phyloP scores from a whole-genome alignment of 345 rosid genomes.

The Lepidium didymum region DNA sequence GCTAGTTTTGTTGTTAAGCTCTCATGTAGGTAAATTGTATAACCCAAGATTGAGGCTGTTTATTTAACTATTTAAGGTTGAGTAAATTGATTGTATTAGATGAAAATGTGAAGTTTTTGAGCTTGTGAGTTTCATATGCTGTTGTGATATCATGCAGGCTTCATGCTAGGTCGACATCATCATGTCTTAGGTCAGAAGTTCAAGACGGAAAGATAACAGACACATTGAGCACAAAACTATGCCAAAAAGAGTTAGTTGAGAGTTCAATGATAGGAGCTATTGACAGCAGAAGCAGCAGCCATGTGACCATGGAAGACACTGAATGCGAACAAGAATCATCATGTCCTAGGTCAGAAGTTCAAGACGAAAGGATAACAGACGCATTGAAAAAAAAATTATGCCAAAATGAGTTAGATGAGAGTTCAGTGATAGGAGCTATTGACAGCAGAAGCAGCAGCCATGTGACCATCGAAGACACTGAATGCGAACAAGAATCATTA shows the following conservation, averaged over 20 bases:
- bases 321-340: constrained; percentile 18
- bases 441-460: background rate
- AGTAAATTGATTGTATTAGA: background rate
- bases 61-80: background rate
- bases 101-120: background rate
- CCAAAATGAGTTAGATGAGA: constrained; percentile 27
- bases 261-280: background rate
- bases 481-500: constrained; percentile 13
- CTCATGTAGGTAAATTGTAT: background rate
- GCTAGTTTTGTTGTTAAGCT: background rate
- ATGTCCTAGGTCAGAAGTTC: constrained; percentile 33
- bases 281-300: background rate
- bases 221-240: constrained; percentile 17
- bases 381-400: constrained; percentile 18
- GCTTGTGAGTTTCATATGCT: background rate
- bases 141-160: constrained; percentile 32
- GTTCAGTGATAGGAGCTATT: background rate
- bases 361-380: constrained; percentile 27
- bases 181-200: constrained; percentile 35
- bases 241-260: constrained; percentile 27
- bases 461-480: constrained; percentile 20
- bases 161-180: constrained; percentile 43
- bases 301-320: constrained; percentile 17
- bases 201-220: constrained; percentile 27
- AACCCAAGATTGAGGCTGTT: background rate